Evolutionary conservation across 257 asterid genomes (phyloP).

Genomic region (Rehmannia glutinosa): DNA sequence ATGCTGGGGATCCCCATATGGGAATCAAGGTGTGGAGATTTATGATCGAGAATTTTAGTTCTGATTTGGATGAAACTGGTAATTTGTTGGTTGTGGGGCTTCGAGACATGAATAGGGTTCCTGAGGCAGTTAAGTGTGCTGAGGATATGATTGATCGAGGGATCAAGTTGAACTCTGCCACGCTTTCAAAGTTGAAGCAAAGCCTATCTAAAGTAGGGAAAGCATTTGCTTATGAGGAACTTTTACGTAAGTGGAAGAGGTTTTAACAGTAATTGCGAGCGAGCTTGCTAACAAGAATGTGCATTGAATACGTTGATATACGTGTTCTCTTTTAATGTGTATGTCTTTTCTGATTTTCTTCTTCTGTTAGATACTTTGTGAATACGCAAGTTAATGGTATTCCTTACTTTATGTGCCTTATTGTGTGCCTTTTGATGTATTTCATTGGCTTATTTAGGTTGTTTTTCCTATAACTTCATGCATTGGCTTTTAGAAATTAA

Average conservation of each 20-base stretch:
- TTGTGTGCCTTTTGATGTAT: not conserved
- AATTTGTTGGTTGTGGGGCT: constrained; percentile 57
- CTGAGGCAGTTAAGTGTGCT: constrained; percentile 67
- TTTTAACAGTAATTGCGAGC: too few species aligned
- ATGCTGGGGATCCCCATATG: constrained; percentile 48
- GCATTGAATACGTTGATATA: too few species aligned
- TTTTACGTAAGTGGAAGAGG: constrained; percentile 59
- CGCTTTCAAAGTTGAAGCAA: constrained; percentile 64
- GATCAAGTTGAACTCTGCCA: constrained; percentile 51
- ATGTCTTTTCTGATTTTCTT: too few species aligned
- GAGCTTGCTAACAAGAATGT: too few species aligned
- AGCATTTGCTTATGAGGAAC: constrained; percentile 44
- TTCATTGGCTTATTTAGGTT: not conserved
- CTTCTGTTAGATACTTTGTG: not conserved
- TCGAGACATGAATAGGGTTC: constrained; percentile 43
- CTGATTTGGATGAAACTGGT: constrained; percentile 70
- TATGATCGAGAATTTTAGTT: constrained; percentile 48
- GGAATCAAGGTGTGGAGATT: constrained; percentile 59
- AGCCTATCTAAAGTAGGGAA: constrained; percentile 49
- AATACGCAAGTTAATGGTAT: not conserved
- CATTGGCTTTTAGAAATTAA: not conserved
- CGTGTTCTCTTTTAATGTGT: too few species aligned
- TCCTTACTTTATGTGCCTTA: not conserved
- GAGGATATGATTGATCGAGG: constrained; percentile 67
- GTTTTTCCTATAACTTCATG: not conserved